These are phyloP conservation scores for Zasmidium cellare DNA, from an alignment of 2,329 filamentous ascomycete species.

Conservation along the genomic window DNA sequence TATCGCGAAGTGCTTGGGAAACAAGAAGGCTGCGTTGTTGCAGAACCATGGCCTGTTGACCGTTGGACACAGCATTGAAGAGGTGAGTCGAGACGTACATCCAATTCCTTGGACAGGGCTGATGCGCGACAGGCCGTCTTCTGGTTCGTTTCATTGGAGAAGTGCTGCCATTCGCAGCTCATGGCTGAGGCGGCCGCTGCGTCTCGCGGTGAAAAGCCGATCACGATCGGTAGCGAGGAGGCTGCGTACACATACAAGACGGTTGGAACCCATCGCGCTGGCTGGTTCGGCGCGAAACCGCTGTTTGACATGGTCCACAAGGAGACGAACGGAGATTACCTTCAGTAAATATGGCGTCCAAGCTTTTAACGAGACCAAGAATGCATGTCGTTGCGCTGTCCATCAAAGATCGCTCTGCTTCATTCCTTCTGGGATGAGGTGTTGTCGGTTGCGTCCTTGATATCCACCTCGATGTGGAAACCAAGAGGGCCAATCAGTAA, in stretches of 20 bases:
- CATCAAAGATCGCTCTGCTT: neutral
- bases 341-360: slow-evolving; percentile 34
- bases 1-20: slow-evolving; percentile 43
- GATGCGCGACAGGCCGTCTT: slow-evolving; percentile 23
- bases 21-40: slow-evolving; percentile 44
- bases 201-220: slow-evolving; percentile 62
- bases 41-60: slow-evolving; percentile 50
- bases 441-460: neutral
- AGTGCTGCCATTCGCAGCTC: slow-evolving; percentile 43
- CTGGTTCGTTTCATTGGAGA: slow-evolving; percentile 45
- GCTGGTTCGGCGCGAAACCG: slow-evolving; percentile 72
- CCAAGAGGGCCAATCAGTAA: neutral
- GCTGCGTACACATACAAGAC: slow-evolving; percentile 67
- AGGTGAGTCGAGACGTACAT: slow-evolving; percentile 15
- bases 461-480: neutral
- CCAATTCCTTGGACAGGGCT: neutral
- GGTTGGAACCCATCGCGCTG: slow-evolving; percentile 61
- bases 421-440: neutral
- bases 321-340: slow-evolving; percentile 59
- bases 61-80: slow-evolving; percentile 42
- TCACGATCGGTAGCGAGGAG: slow-evolving; percentile 69
- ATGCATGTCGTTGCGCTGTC: neutral
- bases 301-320: slow-evolving; percentile 69
- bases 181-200: slow-evolving; percentile 61
- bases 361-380: neutral